phyloP scores from a whole-genome alignment of 2,329 filamentous ascomycete genomes.

The Colletotrichum brevisporum region DNA sequence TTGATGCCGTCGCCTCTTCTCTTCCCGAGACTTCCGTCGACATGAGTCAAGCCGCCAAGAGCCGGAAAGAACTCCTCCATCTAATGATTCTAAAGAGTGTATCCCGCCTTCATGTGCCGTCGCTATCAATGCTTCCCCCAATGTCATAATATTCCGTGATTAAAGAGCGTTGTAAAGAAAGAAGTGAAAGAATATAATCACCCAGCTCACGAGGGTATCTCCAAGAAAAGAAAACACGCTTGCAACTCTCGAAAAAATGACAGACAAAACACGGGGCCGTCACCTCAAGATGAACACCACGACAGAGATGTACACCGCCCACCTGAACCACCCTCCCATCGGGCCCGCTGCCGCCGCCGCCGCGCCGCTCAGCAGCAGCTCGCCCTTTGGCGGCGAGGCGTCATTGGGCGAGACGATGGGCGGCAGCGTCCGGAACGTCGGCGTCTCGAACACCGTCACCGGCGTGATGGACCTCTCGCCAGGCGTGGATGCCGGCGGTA shows the following conservation, averaged over 20 bases:
- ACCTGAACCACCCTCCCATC: background rate
- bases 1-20: no score
- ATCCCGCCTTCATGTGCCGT: no score
- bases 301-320: background rate
- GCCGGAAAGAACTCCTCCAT: no score
- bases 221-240: background rate
- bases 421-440: constrained; percentile 20
- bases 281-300: background rate
- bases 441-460: constrained; percentile 34
- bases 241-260: background rate
- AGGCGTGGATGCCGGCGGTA: background rate
- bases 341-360: background rate
- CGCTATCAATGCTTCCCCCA: background rate
- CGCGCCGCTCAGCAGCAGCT: background rate
- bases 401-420: constrained; percentile 25
- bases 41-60: no score
- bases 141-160: background rate
- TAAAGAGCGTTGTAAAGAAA: background rate
- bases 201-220: background rate
- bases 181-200: no score
- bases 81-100: no score
- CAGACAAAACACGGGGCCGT: background rate
- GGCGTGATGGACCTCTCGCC: constrained; percentile 10
- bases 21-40: no score
- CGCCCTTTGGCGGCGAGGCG: background rate